These are phyloP conservation scores for Edhazardia aedis DNA, from an alignment of 371 early-diverging fungal genomes.

Conservation along the genomic window DNA sequence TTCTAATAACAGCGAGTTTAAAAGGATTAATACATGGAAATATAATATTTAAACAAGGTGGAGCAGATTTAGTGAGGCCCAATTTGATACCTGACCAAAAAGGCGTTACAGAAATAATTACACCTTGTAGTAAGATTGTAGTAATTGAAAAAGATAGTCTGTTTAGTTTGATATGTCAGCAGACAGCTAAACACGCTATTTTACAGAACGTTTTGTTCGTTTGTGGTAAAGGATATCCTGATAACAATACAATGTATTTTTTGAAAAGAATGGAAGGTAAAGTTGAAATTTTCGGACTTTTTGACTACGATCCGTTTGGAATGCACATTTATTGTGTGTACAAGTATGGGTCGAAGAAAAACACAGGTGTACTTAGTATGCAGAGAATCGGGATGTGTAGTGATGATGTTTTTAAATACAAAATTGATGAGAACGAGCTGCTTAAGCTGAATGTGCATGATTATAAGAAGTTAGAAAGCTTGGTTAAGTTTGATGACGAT, in stretches of 20 bases:
- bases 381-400: constrained; percentile 26
- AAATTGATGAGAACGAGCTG: constrained; percentile 1
- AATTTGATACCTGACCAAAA: constrained; percentile 40
- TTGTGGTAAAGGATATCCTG: constrained; percentile 46
- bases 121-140: constrained; percentile 4
- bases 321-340: constrained; percentile 36
- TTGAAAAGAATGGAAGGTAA: constrained; percentile 13
- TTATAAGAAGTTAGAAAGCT: constrained; percentile 1
- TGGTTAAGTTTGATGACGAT: constrained; percentile 1
- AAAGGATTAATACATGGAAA: constrained; percentile 41
- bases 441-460: constrained; percentile 5
- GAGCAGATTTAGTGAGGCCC: not conserved
- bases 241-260: constrained; percentile 35
- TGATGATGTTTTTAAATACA: constrained; percentile 15
- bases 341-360: constrained; percentile 18
- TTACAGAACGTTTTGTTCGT: constrained; percentile 19
- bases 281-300: constrained; percentile 24
- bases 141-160: constrained; percentile 46
- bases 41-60: not conserved
- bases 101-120: constrained; percentile 1
- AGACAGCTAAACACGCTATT: not conserved
- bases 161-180: constrained; percentile 14
- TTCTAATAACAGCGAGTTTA: constrained; percentile 23
- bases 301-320: constrained; percentile 46
- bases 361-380: constrained; percentile 9